These are phyloP conservation scores for Cercis canadensis DNA, from an alignment of 306 rosid genomes.

Conservation along the genomic window DNA sequence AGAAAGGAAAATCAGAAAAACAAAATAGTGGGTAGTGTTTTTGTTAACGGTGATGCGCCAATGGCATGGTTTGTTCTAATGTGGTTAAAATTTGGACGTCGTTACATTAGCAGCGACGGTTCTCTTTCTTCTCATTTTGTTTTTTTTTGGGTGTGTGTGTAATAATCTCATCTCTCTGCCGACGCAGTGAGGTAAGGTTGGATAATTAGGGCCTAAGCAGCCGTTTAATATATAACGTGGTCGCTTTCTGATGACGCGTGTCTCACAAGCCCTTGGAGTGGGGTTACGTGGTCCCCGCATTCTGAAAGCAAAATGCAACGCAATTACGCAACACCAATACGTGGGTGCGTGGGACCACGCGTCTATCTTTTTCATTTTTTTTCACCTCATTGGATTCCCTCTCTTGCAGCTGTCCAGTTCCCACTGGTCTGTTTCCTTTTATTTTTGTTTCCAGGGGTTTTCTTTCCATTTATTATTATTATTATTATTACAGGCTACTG, in stretches of 20 bases:
- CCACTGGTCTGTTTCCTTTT: background rate
- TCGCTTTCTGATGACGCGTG: constrained; percentile 47
- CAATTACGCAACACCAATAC: constrained; percentile 35
- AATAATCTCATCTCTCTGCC: constrained; percentile 16
- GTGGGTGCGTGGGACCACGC: constrained; percentile 45
- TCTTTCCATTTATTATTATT: background rate
- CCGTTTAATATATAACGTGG: constrained; percentile 24
- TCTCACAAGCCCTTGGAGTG: constrained; percentile 4
- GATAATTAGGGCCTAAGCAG: constrained; percentile 13
- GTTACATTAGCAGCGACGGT: too few relatives aligned
- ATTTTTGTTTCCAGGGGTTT: background rate
- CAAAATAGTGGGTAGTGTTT: background rate
- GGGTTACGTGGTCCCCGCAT: constrained; percentile 25
- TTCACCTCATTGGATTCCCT: constrained; percentile 36
- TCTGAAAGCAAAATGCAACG: background rate
- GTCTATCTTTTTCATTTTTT: background rate
- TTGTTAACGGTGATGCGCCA: background rate
- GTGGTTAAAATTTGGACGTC: background rate
- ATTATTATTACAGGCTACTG: too few relatives aligned
- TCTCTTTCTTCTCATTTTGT: too few relatives aligned
- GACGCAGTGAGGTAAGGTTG: constrained; percentile 41
- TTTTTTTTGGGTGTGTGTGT: too few relatives aligned
- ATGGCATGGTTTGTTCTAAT: background rate
- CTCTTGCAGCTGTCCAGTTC: too few relatives aligned
- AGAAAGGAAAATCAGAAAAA: too few relatives aligned